Conservation (phyloP, 2,329 filamentous ascomycete species). For the Chrysosporium queenslandicum region DNA sequence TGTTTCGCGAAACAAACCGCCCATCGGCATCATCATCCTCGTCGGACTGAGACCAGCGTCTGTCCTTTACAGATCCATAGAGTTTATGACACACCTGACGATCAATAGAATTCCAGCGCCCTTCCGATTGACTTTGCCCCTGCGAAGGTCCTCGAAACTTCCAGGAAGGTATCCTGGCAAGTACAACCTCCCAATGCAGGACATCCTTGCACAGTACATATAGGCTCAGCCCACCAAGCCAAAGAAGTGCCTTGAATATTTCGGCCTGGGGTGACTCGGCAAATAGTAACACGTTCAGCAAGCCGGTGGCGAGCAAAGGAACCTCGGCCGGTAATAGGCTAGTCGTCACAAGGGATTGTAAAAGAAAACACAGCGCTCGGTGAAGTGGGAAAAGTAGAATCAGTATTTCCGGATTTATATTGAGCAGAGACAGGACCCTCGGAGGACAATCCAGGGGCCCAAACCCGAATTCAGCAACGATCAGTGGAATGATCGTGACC, state of each 20-base stretch:
- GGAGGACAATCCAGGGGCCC: slow-evolving; percentile 27
- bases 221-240: slow-evolving; percentile 68
- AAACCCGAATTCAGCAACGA: slow-evolving; percentile 39
- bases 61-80: slow-evolving; percentile 19
- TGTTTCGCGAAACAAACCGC: background rate
- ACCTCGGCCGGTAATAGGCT: slow-evolving; percentile 80
- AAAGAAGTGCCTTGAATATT: slow-evolving; percentile 76
- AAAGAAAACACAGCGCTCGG: slow-evolving; percentile 59
- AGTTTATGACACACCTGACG: slow-evolving; percentile 42
- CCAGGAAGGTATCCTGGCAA: slow-evolving; percentile 86
- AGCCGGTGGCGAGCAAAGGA: slow-evolving; percentile 69
- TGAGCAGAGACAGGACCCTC: slow-evolving; percentile 25
- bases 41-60: slow-evolving; percentile 2
- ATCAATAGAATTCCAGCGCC: slow-evolving; percentile 35
- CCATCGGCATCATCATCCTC: slow-evolving; percentile 6
- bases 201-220: slow-evolving; percentile 64
- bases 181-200: slow-evolving; percentile 69
- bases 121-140: slow-evolving; percentile 28
- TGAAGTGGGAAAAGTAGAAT: slow-evolving; percentile 72
- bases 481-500: slow-evolving; percentile 59
- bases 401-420: slow-evolving; percentile 48
- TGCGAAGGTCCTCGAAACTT: slow-evolving; percentile 57
- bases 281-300: slow-evolving; percentile 73
- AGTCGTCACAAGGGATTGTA: slow-evolving; percentile 76
- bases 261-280: slow-evolving; percentile 70